Conservation (phyloP, 2,329 filamentous ascomycete genomes). For the Diplodia corticola region DNA sequence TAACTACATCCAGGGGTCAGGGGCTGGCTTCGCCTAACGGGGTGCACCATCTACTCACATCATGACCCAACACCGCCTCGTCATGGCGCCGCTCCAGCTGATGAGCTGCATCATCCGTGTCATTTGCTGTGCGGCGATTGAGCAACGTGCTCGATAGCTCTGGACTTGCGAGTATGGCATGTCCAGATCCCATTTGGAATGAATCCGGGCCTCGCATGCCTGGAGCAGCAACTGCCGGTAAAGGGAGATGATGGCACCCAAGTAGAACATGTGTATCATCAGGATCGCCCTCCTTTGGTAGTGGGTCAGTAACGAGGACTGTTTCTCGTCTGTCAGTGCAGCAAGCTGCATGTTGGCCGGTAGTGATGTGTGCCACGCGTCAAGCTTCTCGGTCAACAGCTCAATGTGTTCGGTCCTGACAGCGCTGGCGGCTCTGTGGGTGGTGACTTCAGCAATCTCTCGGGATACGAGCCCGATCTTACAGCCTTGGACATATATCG, state of each 20-base stretch:
- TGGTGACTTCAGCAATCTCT: slow-evolving; percentile 34
- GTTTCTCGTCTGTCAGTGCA: slow-evolving; percentile 31
- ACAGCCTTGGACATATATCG: slow-evolving; percentile 38
- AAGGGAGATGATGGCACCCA: slow-evolving; percentile 39
- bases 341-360: slow-evolving; percentile 35
- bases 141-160: slow-evolving; percentile 35
- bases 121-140: slow-evolving; percentile 38
- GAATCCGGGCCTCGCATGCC: slow-evolving; percentile 32
- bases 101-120: slow-evolving; percentile 38
- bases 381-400: slow-evolving; percentile 31
- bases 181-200: slow-evolving; percentile 27
- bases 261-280: slow-evolving; percentile 42
- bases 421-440: not conserved
- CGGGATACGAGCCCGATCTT: slow-evolving; percentile 40
- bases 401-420: slow-evolving; percentile 17
- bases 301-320: slow-evolving; percentile 29
- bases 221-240: slow-evolving; percentile 39
- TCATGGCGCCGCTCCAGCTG: slow-evolving; percentile 37
- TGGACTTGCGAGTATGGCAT: slow-evolving; percentile 33
- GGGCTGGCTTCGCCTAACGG: not conserved
- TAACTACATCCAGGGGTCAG: slow-evolving; percentile 28
- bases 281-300: slow-evolving; percentile 39
- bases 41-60: slow-evolving; percentile 31
- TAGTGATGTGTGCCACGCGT: slow-evolving; percentile 37
- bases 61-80: slow-evolving; percentile 41